A percentile compares a stretch with the other conserved stretches of the same genome.
phyloP scores from a whole-genome alignment of 2,329 filamentous ascomycete species.

The Xenosphaeropsis pyriputrescens region DNA sequence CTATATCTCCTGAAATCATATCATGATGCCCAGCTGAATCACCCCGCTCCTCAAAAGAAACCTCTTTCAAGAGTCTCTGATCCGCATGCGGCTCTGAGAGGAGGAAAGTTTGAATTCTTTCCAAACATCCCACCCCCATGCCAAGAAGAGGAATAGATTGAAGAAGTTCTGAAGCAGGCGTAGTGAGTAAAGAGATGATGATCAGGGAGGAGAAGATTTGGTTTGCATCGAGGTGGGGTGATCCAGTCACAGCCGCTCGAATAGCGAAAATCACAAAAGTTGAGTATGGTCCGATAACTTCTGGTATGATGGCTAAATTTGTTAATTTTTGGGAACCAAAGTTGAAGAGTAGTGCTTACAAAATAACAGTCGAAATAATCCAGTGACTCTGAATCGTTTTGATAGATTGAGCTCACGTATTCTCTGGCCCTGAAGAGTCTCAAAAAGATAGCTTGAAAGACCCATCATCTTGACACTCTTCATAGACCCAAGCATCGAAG shows the following conservation, averaged over 20 bases:
- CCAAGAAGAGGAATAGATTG: neutral
- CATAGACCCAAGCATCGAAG: conserved; percentile 22
- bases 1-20: neutral
- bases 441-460: conserved; percentile 16
- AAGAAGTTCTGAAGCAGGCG: conserved; percentile 1
- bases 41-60: neutral
- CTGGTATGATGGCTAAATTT: neutral
- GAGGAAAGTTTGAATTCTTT: conserved; percentile 1
- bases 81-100: neutral
- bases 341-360: neutral
- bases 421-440: conserved; percentile 12
- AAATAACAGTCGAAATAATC: neutral
- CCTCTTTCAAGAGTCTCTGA: neutral
- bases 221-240: neutral
- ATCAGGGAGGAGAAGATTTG: conserved; percentile 1
- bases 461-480: conserved; percentile 28
- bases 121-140: conserved; percentile 1
- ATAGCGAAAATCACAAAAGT: neutral
- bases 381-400: neutral
- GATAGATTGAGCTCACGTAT: neutral
- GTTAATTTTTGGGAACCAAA: neutral
- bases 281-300: neutral
- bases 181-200: conserved; percentile 1
- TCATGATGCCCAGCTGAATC: neutral
- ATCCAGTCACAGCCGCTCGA: neutral